Base-by-base conservation (phyloP, 257 asterid genomes). In the Mitragyna speciosa region DNA sequence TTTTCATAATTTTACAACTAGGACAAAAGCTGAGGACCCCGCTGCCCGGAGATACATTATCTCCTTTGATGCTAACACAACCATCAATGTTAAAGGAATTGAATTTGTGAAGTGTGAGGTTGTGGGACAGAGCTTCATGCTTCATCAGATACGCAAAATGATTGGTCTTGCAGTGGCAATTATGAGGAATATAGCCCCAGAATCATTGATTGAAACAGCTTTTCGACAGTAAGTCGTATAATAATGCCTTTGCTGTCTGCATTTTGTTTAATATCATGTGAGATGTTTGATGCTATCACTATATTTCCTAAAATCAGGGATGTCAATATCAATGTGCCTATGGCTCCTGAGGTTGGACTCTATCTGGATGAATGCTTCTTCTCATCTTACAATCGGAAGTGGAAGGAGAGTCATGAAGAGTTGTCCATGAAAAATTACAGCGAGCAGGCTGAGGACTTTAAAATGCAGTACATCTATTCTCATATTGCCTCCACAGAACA, bases 321-420 rank as follows among this genome's bases (percentile, higher is more conserved):
- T 70, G 88, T 90, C 24, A 85, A 86, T 81, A 88, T 96, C n/a
- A 94, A 84, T 41, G 97, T 92, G 64, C 99, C 99, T 17, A 92
- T 92, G 98, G 99, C 99, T 31, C 99, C 98, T 41, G 99, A 96
- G 82, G 99, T 94, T 41, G 99, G 99, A n/a, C 88, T 96, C 48
- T 94, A 91, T 76, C 82, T 96, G 79, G 99, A 96, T 9, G 98
- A 96, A 84, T 96, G 99, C 84, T 92, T 94, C 87, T 96, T 96
- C 80, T 59, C 98, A 2, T 94, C 98, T 1, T 96, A 96, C 82
- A 96, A 96, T 80, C 65, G 85, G 76, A 96, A 88, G 84, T 96
- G 96, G 96, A 82, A 85, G 77, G 85, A 86, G 78, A 91, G 78
- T 65, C 99, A 94, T 51, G 97, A 94, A 82, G 97, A 96, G 81